phyloP scores from a whole-genome alignment of 1,284 basidiomycete genomes.

The Papiliotrema flavescens region DNA sequence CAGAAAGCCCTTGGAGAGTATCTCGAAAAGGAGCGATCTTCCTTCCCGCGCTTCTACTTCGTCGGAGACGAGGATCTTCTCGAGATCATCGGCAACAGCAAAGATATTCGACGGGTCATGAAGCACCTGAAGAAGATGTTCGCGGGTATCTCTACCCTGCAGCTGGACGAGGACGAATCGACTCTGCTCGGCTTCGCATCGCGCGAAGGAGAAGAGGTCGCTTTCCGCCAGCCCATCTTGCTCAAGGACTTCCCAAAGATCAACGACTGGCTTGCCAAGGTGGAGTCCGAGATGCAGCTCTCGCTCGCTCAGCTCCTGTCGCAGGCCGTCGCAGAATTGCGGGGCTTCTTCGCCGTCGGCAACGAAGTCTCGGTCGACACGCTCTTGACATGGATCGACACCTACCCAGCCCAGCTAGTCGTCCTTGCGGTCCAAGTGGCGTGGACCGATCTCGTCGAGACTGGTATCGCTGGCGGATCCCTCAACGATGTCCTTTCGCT shows the following conservation, averaged over 20 bases:
- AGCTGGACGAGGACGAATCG: conserved; percentile 82
- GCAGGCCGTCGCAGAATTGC: conserved; percentile 53
- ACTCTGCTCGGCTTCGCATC: conserved; percentile 76
- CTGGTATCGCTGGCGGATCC: conserved; percentile 58
- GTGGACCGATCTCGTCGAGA: conserved; percentile 86
- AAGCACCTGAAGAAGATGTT: conserved; percentile 99
- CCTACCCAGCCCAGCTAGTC: conserved; percentile 91
- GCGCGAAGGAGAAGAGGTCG: conserved; percentile 89
- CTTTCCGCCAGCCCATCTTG: conserved; percentile 75
- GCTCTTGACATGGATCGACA: conserved; percentile 86
- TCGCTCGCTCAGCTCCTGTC: conserved; percentile 63
- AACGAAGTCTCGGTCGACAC: conserved; percentile 55
- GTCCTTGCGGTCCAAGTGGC: conserved; percentile 90
- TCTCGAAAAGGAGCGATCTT: conserved; percentile 90
- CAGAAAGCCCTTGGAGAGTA: conserved; percentile 99
- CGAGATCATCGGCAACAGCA: conserved; percentile 99
- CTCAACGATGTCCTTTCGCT: conserved; percentile 66
- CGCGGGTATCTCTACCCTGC: conserved; percentile 87
- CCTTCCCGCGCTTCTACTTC: conserved; percentile 99
- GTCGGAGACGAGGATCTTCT: conserved; percentile 98
- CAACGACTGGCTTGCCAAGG: conserved; percentile 94
- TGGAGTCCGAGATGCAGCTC: conserved; percentile 91
- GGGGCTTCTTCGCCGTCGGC: conserved; percentile 63
- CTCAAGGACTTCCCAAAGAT: conserved; percentile 94
- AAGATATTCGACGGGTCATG: conserved; percentile 94